Conservation (phyloP, 768 basidiomycete genomes). For the Rhodosporidiobolus sp. region DNA sequence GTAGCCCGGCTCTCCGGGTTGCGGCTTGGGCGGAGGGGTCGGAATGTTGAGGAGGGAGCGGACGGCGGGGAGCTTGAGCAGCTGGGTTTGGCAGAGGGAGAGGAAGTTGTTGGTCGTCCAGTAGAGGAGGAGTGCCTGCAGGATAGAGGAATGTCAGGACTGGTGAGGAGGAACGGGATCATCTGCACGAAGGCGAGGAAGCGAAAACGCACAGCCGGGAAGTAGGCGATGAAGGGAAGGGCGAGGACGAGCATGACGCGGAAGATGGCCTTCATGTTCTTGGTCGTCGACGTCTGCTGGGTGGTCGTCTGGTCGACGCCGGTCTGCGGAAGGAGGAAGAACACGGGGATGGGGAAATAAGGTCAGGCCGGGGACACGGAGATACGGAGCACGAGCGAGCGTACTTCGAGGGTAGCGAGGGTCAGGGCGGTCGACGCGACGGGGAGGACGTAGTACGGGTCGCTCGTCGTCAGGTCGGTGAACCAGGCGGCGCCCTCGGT, state of each 20-base stretch:
- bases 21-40: slow-evolving; percentile 32
- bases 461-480: slow-evolving; percentile 71
- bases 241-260: slow-evolving; percentile 59
- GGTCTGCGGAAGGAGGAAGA: slow-evolving; percentile 48
- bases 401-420: slow-evolving; percentile 67
- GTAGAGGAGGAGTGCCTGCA: slow-evolving; percentile 61
- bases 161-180: background rate
- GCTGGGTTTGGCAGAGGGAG: slow-evolving; percentile 57
- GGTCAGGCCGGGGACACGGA: background rate
- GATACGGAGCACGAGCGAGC: slow-evolving; percentile 39
- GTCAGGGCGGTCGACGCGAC: slow-evolving; percentile 59
- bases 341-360: background rate
- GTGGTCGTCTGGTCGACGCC: slow-evolving; percentile 56
- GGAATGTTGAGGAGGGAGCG: slow-evolving; percentile 49
- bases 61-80: slow-evolving; percentile 54
- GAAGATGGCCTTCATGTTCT: slow-evolving; percentile 66
- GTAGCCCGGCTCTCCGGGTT: slow-evolving; percentile 35
- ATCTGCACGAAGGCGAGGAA: too few relatives aligned
- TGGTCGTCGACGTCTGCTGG: slow-evolving; percentile 53
- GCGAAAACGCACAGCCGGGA: slow-evolving; percentile 63
- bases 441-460: slow-evolving; percentile 74
- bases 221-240: slow-evolving; percentile 57
- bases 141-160: background rate
- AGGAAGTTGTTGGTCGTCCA: slow-evolving; percentile 57
- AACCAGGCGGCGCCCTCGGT: slow-evolving; percentile 71